Percentiles rank a stretch among this genome's conserved stretches.
Evolutionary conservation across 2,329 filamentous ascomycete genomes (phyloP).

Genomic region (Fusarium sp.): DNA sequence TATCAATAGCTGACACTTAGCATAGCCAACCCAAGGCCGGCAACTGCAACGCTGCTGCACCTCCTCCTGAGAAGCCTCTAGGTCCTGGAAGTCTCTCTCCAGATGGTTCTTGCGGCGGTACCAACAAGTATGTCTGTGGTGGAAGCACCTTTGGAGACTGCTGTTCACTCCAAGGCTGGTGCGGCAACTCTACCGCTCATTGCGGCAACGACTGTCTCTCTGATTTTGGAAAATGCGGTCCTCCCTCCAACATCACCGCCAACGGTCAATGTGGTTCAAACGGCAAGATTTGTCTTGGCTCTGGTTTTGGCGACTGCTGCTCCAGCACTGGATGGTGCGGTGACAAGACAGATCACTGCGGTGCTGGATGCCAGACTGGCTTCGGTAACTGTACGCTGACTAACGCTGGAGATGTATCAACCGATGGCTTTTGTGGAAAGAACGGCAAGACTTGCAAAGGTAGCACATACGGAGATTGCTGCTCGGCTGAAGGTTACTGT

Average conservation of each 20-base stretch:
- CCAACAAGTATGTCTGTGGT: conserved; percentile 10
- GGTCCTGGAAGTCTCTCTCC: conserved; percentile 15
- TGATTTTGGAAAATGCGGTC: conserved; percentile 3
- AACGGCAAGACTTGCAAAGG: conserved; percentile 16
- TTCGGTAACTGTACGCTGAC: conserved; percentile 6
- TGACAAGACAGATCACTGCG: neutral
- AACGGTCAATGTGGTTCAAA: conserved; percentile 10
- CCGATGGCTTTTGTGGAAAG: conserved; percentile 7
- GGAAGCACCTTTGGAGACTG: conserved; percentile 5
- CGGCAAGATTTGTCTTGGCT: conserved; percentile 1
- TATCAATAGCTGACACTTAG: neutral
- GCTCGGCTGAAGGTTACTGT: neutral
- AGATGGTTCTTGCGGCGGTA: conserved; percentile 17
- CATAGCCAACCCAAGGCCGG: conserved; percentile 1
- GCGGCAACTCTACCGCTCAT: conserved; percentile 13
- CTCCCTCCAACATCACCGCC: conserved; percentile 5
- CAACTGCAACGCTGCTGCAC: conserved; percentile 19
- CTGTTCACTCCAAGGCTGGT: conserved; percentile 7
- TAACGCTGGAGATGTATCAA: neutral
- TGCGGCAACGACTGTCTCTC: neutral
- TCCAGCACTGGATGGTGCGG: conserved; percentile 4
- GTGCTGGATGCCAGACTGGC: conserved; percentile 1
- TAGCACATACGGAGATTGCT: neutral
- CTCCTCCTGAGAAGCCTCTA: neutral
- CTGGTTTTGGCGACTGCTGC: conserved; percentile 10